A percentile compares a stretch with the other conserved stretches of the same genome.
phyloP scores from a whole-genome alignment of 1,284 basidiomycete species.

The Pseudozyma sp. region DNA sequence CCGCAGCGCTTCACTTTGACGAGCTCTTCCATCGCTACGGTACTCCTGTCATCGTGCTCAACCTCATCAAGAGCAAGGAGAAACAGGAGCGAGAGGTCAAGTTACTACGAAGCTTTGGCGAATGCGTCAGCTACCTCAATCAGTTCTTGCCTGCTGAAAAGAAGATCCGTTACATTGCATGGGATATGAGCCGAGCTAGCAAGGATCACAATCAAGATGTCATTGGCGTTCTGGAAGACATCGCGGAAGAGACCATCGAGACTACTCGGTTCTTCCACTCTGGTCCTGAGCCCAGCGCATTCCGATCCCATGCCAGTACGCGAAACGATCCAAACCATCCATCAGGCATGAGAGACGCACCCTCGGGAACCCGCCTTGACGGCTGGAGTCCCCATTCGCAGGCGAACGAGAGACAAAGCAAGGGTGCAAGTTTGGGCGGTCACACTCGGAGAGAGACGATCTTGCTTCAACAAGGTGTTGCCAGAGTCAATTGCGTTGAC shows the following conservation, averaged over 20 bases:
- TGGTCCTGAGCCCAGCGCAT: constrained; percentile 66
- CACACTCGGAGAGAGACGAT: constrained; percentile 70
- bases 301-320: constrained; percentile 1
- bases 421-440: not conserved
- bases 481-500: constrained; percentile 76
- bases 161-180: constrained; percentile 90
- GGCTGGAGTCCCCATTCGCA: not conserved
- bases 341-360: not conserved
- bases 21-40: constrained; percentile 91
- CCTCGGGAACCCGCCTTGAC: not conserved
- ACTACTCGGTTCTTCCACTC: constrained; percentile 93
- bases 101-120: constrained; percentile 87
- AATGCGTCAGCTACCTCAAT: constrained; percentile 92
- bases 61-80: constrained; percentile 79
- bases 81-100: constrained; percentile 90
- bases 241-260: constrained; percentile 92
- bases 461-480: constrained; percentile 88
- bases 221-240: constrained; percentile 92
- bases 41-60: constrained; percentile 90
- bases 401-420: not conserved
- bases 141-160: constrained; percentile 86
- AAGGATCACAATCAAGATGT: constrained; percentile 91
- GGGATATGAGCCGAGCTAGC: constrained; percentile 80
- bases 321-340: constrained; percentile 10
- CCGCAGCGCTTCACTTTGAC: constrained; percentile 93